Percentiles rank a stretch among this genome's conserved stretches.
Conservation (phyloP, 306 rosid species). For the Fragaria iinumae region DNA sequence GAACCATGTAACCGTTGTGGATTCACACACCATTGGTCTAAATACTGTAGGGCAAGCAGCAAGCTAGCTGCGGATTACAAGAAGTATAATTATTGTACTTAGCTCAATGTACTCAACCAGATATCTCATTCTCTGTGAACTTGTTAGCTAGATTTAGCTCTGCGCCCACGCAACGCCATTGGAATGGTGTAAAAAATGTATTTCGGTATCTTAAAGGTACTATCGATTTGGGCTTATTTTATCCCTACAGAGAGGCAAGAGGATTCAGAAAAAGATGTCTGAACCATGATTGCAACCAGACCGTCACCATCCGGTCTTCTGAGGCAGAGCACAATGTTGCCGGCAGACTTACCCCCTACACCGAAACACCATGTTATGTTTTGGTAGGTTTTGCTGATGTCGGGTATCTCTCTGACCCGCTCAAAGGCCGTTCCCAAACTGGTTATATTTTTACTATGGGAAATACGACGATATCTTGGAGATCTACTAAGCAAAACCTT, state of each 20-base stretch:
- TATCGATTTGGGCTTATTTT: no score
- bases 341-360: background rate
- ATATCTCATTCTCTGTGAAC: no score
- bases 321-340: background rate
- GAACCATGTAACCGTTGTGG: no score
- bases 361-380: background rate
- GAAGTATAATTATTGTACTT: no score
- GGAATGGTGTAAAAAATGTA: no score
- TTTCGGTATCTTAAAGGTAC: no score
- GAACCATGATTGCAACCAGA: background rate
- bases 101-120: no score
- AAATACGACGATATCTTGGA: background rate
- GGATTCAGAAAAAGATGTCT: background rate
- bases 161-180: no score
- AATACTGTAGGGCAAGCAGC: no score
- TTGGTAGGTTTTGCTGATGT: background rate
- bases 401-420: background rate
- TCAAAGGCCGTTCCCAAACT: background rate
- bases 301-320: background rate
- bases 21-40: no score
- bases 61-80: no score
- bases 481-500: background rate
- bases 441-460: background rate
- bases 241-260: background rate
- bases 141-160: no score